These are phyloP conservation scores for Escallonia herrerae DNA, from an alignment of 129 eudicot species.

Conservation along the genomic window DNA sequence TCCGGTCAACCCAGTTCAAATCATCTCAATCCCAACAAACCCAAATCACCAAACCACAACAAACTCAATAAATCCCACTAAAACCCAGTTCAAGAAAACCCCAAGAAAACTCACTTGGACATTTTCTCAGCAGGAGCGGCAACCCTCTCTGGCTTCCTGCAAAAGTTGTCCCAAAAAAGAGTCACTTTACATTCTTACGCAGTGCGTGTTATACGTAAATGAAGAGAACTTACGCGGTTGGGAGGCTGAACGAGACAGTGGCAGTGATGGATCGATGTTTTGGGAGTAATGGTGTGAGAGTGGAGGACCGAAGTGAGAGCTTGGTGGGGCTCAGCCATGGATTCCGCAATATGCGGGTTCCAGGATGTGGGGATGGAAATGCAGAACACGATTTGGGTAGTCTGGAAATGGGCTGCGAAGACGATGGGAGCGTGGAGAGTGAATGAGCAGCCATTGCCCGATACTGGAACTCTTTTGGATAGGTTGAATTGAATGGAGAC, in stretches of 20 bases:
- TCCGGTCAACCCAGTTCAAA: conserved; percentile 17
- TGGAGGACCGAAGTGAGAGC: conserved; percentile 28
- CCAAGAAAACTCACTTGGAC: conserved; percentile 57
- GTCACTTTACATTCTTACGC: no score
- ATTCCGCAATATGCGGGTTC: conserved; percentile 15
- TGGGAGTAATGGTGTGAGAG: conserved; percentile 14
- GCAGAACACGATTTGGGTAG: conserved; percentile 27
- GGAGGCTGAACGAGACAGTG: conserved; percentile 51
- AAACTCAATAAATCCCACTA: no score
- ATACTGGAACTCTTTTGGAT: neutral
- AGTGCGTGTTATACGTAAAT: neutral
- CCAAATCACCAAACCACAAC: neutral
- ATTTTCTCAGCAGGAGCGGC: conserved; percentile 36
- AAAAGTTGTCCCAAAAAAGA: neutral
- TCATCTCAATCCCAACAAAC: conserved; percentile 1
- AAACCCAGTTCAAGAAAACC: neutral
- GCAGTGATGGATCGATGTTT: conserved; percentile 40
- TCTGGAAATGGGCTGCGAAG: conserved; percentile 14
- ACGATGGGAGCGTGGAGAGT: conserved; percentile 22
- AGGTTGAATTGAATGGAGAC: conserved; percentile 11
- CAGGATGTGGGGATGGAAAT: conserved; percentile 16
- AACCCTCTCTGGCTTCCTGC: conserved; percentile 57
- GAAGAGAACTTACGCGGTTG: conserved; percentile 51
- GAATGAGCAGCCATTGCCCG: conserved; percentile 47
- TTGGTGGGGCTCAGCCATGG: conserved; percentile 45